A percentile compares a stretch with the other conserved stretches of the same genome.
Conservation (phyloP, 768 basidiomycete genomes). For the Podaxis mareebaensis region DNA sequence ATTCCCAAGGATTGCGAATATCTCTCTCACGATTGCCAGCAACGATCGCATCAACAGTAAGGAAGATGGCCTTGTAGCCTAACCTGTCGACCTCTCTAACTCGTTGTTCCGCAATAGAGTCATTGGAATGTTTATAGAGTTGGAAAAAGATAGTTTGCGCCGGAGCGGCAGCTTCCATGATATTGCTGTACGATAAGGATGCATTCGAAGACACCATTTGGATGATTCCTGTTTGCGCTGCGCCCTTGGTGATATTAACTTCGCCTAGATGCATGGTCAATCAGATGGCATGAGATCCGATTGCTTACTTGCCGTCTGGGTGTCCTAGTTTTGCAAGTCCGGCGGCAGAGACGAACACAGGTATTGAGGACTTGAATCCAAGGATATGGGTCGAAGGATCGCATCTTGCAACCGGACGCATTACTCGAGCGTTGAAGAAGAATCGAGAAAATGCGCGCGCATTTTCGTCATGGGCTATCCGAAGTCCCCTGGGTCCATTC, state of each 20-base stretch:
- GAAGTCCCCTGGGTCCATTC: slow-evolving; percentile 18
- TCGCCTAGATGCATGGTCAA: slow-evolving; percentile 53
- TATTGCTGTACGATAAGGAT: slow-evolving; percentile 63
- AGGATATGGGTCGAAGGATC: slow-evolving; percentile 78
- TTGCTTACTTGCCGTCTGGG: slow-evolving; percentile 51
- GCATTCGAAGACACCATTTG: slow-evolving; percentile 87
- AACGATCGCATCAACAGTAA: slow-evolving; percentile 90
- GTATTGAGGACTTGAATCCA: slow-evolving; percentile 68
- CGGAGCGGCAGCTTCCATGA: slow-evolving; percentile 56
- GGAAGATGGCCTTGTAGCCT: slow-evolving; percentile 86
- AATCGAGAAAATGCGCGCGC: slow-evolving; percentile 79
- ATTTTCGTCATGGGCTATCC: slow-evolving; percentile 64
- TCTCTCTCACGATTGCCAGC: slow-evolving; percentile 81
- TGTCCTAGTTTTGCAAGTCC: slow-evolving; percentile 87
- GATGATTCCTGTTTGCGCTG: slow-evolving; percentile 64
- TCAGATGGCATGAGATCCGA: background rate
- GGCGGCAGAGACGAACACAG: slow-evolving; percentile 82
- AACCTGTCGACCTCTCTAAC: slow-evolving; percentile 71
- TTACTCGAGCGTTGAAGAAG: slow-evolving; percentile 85
- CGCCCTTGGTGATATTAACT: slow-evolving; percentile 75
- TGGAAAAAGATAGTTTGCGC: slow-evolving; percentile 77
- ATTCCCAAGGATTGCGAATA: slow-evolving; percentile 55
- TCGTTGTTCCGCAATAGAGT: slow-evolving; percentile 64
- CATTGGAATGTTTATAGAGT: slow-evolving; percentile 80
- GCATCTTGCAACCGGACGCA: slow-evolving; percentile 63